Percentiles rank a stretch among this genome's conserved stretches.
Conservation (phyloP, 805 yeast genomes). For the Candida peoriensis region DNA sequence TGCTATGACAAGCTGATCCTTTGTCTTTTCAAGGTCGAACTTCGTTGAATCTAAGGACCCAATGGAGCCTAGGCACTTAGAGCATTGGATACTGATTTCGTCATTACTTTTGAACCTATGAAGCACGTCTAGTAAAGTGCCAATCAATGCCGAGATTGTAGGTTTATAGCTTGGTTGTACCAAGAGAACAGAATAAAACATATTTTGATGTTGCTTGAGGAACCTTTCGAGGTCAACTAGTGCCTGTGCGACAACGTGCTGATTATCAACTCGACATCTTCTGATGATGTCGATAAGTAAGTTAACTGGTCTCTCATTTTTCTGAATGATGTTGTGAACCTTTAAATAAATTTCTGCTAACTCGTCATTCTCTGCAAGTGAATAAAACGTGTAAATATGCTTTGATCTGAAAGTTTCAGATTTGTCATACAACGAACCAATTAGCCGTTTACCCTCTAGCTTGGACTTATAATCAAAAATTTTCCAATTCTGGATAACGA, state of each 20-base stretch:
- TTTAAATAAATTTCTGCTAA: constrained; percentile 28
- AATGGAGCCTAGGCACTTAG: constrained; percentile 65
- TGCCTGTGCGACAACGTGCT: constrained; percentile 68
- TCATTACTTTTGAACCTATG: constrained; percentile 47
- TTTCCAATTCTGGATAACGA: constrained; percentile 64
- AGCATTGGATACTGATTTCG: constrained; percentile 52
- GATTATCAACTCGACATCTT: constrained; percentile 57
- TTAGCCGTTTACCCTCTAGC: constrained; percentile 44
- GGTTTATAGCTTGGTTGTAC: constrained; percentile 27
- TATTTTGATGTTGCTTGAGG: constrained; percentile 44
- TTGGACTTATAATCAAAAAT: constrained; percentile 45
- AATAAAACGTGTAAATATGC: constrained; percentile 48
- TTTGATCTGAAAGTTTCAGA: constrained; percentile 30
- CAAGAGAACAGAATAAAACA: constrained; percentile 42
- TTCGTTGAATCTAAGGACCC: constrained; percentile 72
- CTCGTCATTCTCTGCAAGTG: constrained; percentile 42
- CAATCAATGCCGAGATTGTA: constrained; percentile 40
- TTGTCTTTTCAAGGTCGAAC: constrained; percentile 37
- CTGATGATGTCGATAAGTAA: constrained; percentile 48
- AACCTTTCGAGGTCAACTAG: constrained; percentile 56
- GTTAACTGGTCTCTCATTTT: constrained; percentile 27
- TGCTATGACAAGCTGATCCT: constrained; percentile 43
- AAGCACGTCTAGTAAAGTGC: constrained; percentile 51
- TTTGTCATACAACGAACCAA: constrained; percentile 33
- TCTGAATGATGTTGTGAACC: constrained; percentile 25